phyloP scores from a whole-genome alignment of 2,329 filamentous ascomycete species.

The Diaporthe sp. region DNA sequence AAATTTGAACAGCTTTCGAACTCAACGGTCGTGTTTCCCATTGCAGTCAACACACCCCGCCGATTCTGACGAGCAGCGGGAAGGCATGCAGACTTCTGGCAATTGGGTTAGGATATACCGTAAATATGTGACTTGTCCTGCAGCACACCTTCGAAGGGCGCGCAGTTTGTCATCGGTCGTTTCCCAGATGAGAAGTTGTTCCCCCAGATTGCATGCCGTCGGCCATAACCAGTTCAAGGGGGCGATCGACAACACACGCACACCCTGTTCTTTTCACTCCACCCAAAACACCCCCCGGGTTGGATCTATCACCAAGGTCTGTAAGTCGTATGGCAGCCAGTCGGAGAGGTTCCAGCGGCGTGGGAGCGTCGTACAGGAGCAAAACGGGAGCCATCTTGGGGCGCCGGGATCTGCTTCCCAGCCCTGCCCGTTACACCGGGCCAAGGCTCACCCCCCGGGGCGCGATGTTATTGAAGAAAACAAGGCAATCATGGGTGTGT shows the following conservation, averaged over 20 bases:
- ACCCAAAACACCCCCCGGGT: background rate
- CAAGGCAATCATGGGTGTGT: background rate
- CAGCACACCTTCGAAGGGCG: too few species aligned
- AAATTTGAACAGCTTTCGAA: background rate
- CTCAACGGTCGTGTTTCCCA: background rate
- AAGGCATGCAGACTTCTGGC: background rate
- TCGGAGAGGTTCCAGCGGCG: constrained; percentile 7
- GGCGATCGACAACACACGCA: background rate
- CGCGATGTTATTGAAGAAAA: background rate
- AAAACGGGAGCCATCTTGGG: background rate
- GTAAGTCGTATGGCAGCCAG: constrained; percentile 9
- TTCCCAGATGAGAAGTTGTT: background rate
- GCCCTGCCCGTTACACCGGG: constrained; percentile 1
- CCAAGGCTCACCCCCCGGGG: background rate
- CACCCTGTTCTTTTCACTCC: background rate
- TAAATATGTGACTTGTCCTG: too few species aligned
- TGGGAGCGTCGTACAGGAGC: constrained; percentile 6
- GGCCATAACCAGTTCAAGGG: background rate
- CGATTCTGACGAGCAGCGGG: background rate
- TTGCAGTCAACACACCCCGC: background rate
- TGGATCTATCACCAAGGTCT: constrained; percentile 5
- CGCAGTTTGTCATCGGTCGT: background rate
- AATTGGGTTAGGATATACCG: background rate
- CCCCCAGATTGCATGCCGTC: background rate
- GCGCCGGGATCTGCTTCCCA: background rate